phyloP scores from a whole-genome alignment of 2,329 filamentous ascomycete genomes.

The Fusarium nygamai region DNA sequence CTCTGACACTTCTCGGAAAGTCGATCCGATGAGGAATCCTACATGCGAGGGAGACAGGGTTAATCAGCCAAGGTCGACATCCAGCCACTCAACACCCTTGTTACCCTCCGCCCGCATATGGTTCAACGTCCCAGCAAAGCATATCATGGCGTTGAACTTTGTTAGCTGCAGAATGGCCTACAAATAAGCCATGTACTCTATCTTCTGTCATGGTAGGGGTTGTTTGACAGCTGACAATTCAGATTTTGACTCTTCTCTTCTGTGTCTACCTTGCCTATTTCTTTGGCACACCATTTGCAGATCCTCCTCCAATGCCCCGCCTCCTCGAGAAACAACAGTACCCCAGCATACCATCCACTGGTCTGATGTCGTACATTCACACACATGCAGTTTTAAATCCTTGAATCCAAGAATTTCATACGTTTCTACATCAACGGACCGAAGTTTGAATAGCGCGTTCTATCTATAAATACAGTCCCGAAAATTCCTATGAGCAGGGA shows the following conservation, averaged over 20 bases:
- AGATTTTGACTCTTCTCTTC: conserved; percentile 8
- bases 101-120: conserved; percentile 7
- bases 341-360: conserved; percentile 6
- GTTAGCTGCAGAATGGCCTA: conserved; percentile 6
- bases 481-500: background rate
- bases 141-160: conserved; percentile 17
- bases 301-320: conserved; percentile 41
- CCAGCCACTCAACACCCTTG: conserved; percentile 21
- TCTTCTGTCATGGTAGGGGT: background rate
- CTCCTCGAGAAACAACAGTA: conserved; percentile 8
- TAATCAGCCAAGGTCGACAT: conserved; percentile 7
- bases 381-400: background rate
- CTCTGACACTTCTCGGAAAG: conserved; percentile 33
- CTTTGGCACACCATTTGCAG: conserved; percentile 7
- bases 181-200: background rate
- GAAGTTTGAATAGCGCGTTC: background rate
- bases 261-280: background rate
- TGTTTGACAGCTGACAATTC: conserved; percentile 27
- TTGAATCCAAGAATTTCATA: background rate
- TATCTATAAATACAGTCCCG: background rate
- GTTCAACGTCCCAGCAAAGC: conserved; percentile 26
- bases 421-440: conserved; percentile 7
- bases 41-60: conserved; percentile 22
- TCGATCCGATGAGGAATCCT: conserved; percentile 32
- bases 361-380: conserved; percentile 12